Conservation (phyloP, 164 flowering plant genomes). For the Stephania cephalantha region DNA sequence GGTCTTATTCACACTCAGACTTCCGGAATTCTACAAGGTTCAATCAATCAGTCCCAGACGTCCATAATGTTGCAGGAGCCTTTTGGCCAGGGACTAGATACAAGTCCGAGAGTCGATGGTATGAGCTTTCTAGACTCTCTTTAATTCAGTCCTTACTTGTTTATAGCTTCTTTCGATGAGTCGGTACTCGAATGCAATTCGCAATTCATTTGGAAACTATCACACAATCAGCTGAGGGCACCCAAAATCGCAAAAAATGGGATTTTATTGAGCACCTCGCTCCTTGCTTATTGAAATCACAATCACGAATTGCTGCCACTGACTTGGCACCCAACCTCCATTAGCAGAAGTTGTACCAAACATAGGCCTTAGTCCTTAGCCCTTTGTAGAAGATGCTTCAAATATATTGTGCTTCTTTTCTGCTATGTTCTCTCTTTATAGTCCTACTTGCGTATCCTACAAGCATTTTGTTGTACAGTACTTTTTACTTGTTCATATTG, state of each 20-base stretch:
- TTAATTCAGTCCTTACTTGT: neutral
- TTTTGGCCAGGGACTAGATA: constrained; percentile 3
- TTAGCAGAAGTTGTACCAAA: no score
- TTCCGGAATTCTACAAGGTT: constrained; percentile 11
- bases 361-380: neutral
- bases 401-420: neutral
- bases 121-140: neutral
- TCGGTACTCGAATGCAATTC: no score
- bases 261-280: no score
- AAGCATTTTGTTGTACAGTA: constrained; percentile 1
- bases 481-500: neutral
- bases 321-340: no score
- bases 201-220: neutral
- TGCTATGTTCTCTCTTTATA: neutral
- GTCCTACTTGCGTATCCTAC: neutral
- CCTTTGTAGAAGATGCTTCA: neutral
- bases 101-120: neutral
- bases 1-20: constrained; percentile 7
- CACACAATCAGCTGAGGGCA: no score
- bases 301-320: no score
- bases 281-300: no score
- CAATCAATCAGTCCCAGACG: constrained; percentile 10
- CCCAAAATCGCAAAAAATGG: no score
- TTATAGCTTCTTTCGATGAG: neutral
- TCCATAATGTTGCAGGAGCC: constrained; percentile 17